Evolutionary conservation across 2,329 filamentous ascomycete genomes (phyloP), one percentile per base, ranked within the genome.

Genomic region (Fusarium ambrosium): DNA sequence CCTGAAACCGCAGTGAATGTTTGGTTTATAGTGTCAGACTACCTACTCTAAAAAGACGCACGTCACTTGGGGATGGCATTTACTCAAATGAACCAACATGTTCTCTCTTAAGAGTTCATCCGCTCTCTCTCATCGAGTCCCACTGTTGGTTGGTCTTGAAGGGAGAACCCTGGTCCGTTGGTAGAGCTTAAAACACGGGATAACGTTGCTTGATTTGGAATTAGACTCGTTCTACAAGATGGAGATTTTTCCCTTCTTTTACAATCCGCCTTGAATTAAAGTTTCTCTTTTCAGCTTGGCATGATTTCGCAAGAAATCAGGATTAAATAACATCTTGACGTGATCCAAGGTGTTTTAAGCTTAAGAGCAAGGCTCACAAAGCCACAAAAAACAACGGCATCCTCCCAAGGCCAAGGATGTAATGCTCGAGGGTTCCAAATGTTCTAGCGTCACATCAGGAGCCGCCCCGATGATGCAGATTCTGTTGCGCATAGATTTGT

Each of bases 381-480:
- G 62, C 62, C 61, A 63, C 61, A 55, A 27, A 34, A 34, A 36
- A 36, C 13, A 14, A n/a, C 34, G 51, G 45, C 37, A 22, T 45
- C 34, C 11, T 45, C 34, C 11, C 63, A 36, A 24, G 16, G 16
- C 53, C 51, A 58, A 45, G 18, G 22, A n/a, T 14, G 6, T 18
- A 56, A 77, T 77, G 69, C 68, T 61, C 66, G 63, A 78, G 74
- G 76, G 74, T 77, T 78, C 77, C 76, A 36, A 78, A 29, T 24
- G 22, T 41, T 39, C 39, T 63, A 62, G 62, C 61, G n/a, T 59
- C 55, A 64, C 41, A 37, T 69, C 66, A 71, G 69, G 63, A 32
- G 45, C 62, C 41, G 60, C 53, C 34, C 53, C 51, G 56, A 41
- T 60, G 56, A 41, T 60, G 68, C 70, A 72, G 62, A 69, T 64